These are phyloP conservation scores for Hypoxylon sp. DNA, from an alignment of 2,329 filamentous ascomycete genomes.

Conservation along the genomic window DNA sequence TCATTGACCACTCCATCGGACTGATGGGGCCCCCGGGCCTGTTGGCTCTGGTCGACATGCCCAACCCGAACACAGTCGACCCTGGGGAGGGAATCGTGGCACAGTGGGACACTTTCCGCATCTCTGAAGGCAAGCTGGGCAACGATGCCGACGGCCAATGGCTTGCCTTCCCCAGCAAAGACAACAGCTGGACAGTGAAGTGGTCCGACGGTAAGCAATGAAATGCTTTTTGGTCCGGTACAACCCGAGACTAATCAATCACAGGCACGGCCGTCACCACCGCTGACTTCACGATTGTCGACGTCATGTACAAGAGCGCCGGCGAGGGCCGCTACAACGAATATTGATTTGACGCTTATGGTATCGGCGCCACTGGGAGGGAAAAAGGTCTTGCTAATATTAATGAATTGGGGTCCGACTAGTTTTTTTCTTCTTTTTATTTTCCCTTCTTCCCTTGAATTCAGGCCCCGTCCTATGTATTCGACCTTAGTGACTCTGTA, in stretches of 20 bases:
- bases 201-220: constrained; percentile 49
- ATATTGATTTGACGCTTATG: constrained; percentile 11
- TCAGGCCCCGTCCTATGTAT: no score
- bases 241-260: not conserved
- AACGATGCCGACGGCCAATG: constrained; percentile 43
- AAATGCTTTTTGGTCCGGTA: not conserved
- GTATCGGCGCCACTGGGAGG: not conserved
- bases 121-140: constrained; percentile 39
- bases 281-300: constrained; percentile 46
- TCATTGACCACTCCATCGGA: constrained; percentile 49
- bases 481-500: not conserved
- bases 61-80: constrained; percentile 41
- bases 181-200: constrained; percentile 45
- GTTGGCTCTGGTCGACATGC: constrained; percentile 46
- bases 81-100: constrained; percentile 40
- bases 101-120: constrained; percentile 49
- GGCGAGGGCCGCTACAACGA: constrained; percentile 38
- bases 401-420: constrained; percentile 6
- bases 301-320: constrained; percentile 45
- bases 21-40: constrained; percentile 48
- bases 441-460: no score
- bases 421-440: no score
- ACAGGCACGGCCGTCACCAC: constrained; percentile 42
- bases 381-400: not conserved
- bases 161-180: constrained; percentile 46